Percentiles rank a stretch among this genome's conserved stretches.
Evolutionary conservation across 1,139 yeast genomes (phyloP).

Genomic region (Suhomyces terraborum): DNA sequence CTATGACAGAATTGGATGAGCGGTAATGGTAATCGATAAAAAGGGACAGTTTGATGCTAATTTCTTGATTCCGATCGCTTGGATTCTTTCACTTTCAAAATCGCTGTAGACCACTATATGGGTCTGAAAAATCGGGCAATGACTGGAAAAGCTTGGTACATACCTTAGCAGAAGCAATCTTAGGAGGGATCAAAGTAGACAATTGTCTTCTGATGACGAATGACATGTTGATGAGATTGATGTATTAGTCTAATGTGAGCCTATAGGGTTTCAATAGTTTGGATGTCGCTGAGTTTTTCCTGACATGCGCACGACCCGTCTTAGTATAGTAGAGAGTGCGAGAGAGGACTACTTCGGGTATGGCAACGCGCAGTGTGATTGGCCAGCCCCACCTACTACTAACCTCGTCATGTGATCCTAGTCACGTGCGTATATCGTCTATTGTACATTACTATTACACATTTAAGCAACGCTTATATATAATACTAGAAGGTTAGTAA

Average conservation of each 20-base stretch:
- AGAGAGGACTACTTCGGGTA: slow-evolving; percentile 6
- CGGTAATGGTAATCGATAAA: too few relatives aligned
- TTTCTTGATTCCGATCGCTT: background rate
- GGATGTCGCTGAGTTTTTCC: slow-evolving; percentile 11
- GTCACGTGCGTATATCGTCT: slow-evolving; percentile 5
- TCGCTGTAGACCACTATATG: background rate
- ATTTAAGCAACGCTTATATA: slow-evolving; percentile 47
- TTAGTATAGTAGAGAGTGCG: slow-evolving; percentile 1
- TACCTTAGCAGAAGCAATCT: slow-evolving; percentile 95
- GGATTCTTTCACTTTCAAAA: background rate
- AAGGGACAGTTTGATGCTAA: background rate
- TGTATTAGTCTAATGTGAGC: slow-evolving; percentile 6
- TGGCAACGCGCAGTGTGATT: slow-evolving; percentile 10
- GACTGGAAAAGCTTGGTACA: slow-evolving; percentile 31
- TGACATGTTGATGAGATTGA: slow-evolving; percentile 53
- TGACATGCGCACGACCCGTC: slow-evolving; percentile 16
- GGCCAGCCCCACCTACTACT: slow-evolving; percentile 5
- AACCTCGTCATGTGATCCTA: background rate
- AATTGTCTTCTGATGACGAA: slow-evolving; percentile 88
- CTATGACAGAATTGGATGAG: too few relatives aligned
- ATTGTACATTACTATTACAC: slow-evolving; percentile 10
- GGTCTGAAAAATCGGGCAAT: background rate
- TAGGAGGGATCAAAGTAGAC: slow-evolving; percentile 97
- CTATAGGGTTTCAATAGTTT: slow-evolving; percentile 6
- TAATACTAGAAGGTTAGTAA: slow-evolving; percentile 42